Evolutionary conservation across 73 alveolate species (phyloP), one percentile per base, ranked within the genome.

Genomic region (Stentor coeruleus): DNA sequence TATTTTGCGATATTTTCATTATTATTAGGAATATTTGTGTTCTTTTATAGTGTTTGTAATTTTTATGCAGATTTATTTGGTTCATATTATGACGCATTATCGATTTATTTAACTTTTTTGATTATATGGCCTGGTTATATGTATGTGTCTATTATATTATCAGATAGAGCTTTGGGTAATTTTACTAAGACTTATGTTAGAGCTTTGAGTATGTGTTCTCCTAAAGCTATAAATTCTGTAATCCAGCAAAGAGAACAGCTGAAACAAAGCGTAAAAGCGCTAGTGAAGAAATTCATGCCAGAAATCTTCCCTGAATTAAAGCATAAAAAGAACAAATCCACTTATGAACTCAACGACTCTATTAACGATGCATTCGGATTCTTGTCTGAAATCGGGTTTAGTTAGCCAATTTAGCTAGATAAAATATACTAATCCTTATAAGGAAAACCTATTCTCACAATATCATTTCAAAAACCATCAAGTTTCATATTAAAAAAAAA

Each of bases 71-170:
- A 66, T 66, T 33, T 66, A 80, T 75, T 76, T 77, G 84, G 58
- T 41, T 11, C 42, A 31, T 35, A 59, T 37, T 37, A 76, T 38
- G 35, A 14, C 14, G 15, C 73, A 33, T 35, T 58, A 26, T 3
- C 31, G 55, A 38, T 82, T 42, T 74, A 77, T 0, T 31, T 88
- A 20, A 35, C 76, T 20, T 90, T 90, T 90, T 59, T 83, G 58
- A 38, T 93, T 39, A 72, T 82, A 74, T 93, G 92, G 93, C 98
- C 98, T 14, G 31, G 90, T 39, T 90, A 90, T 77, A 40, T 84
- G 57, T 87, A 84, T 75, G 82, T 91, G 37, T 87, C 92, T 88
- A 88, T 93, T 59, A 60, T 90, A 39, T 87, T 94, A 0, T 42
- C 87, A 33, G 98, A 93, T 77, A 91, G 91, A 4, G 85, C 88